A percentile compares a stretch with the other conserved stretches of the same genome.
phyloP scores from a whole-genome alignment of 2,329 filamentous ascomycete genomes.

The Ilyonectria robusta region DNA sequence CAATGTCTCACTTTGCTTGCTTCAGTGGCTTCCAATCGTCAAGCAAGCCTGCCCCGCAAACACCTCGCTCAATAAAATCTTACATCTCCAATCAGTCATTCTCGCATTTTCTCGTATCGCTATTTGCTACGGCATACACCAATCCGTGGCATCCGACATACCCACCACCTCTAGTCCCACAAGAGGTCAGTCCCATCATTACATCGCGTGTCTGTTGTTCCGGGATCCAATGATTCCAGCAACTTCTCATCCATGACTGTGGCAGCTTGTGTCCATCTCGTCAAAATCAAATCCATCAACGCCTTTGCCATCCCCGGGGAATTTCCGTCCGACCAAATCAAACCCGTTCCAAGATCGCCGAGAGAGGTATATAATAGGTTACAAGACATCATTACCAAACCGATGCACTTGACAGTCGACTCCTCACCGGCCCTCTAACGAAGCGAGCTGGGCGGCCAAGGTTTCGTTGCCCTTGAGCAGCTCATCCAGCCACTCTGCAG shows the following conservation, averaged over 20 bases:
- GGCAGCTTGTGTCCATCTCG: slow-evolving; percentile 22
- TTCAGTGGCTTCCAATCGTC: background rate
- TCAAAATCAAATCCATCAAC: slow-evolving; percentile 38
- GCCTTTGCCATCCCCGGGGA: slow-evolving; percentile 37
- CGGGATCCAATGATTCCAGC: slow-evolving; percentile 39
- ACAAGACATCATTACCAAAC: slow-evolving; percentile 17
- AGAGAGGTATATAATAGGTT: slow-evolving; percentile 33
- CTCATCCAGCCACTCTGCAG: slow-evolving; percentile 84
- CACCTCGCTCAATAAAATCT: background rate
- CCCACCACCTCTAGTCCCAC: slow-evolving; percentile 32
- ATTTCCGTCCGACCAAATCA: slow-evolving; percentile 34
- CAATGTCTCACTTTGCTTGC: no score
- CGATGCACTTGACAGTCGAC: slow-evolving; percentile 1
- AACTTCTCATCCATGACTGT: slow-evolving; percentile 28
- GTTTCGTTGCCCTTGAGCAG: slow-evolving; percentile 77
- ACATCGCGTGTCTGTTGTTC: slow-evolving; percentile 31
- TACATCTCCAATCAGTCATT: slow-evolving; percentile 35
- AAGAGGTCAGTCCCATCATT: slow-evolving; percentile 35
- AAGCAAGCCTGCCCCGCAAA: background rate
- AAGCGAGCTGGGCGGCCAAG: slow-evolving; percentile 68
- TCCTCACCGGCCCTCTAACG: slow-evolving; percentile 45
- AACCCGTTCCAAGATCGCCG: slow-evolving; percentile 31
- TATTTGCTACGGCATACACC: slow-evolving; percentile 12
- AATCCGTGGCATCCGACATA: slow-evolving; percentile 15
- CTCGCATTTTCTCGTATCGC: slow-evolving; percentile 38